phyloP scores from a whole-genome alignment of 192 early-diverging fungal genomes.

The Linnemannia schmuckeri region DNA sequence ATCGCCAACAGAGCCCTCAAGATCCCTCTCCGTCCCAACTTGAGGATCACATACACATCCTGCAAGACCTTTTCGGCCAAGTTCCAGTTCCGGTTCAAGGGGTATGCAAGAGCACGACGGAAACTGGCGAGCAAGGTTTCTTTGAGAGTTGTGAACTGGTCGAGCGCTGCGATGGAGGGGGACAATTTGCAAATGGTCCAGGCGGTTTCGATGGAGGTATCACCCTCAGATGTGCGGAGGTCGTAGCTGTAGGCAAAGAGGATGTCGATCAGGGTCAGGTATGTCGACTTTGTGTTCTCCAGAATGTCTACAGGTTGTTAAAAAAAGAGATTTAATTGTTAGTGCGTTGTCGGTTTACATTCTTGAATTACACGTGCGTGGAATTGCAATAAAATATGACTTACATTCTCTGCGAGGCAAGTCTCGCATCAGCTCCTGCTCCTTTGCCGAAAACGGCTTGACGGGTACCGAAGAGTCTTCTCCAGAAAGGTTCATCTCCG shows the following conservation, averaged over 20 bases:
- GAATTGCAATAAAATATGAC: background rate
- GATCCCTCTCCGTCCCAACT: constrained; percentile 85
- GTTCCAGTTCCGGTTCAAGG: constrained; percentile 86
- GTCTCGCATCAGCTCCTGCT: constrained; percentile 78
- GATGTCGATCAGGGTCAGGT: constrained; percentile 92
- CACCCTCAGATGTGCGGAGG: constrained; percentile 84
- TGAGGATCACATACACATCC: constrained; percentile 86
- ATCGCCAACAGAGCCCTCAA: constrained; percentile 84
- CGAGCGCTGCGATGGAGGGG: constrained; percentile 82
- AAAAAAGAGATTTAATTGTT: background rate
- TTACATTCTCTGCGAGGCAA: constrained; percentile 87
- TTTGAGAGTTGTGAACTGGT: constrained; percentile 76
- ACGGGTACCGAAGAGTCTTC: background rate
- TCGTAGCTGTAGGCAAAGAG: constrained; percentile 94
- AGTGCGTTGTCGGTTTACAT: too few species aligned
- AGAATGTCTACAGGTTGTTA: constrained; percentile 65
- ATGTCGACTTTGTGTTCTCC: constrained; percentile 73
- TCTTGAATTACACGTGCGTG: background rate
- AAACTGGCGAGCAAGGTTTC: constrained; percentile 74
- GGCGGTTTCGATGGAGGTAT: constrained; percentile 87
- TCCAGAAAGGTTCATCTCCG: constrained; percentile 30
- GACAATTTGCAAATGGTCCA: constrained; percentile 93
- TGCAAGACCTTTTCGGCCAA: constrained; percentile 79
- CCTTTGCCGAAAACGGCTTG: constrained; percentile 74
- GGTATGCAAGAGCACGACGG: constrained; percentile 89